Evolutionary conservation across 257 asterid species (phyloP).

Genomic region (Eucommia ulmoides): DNA sequence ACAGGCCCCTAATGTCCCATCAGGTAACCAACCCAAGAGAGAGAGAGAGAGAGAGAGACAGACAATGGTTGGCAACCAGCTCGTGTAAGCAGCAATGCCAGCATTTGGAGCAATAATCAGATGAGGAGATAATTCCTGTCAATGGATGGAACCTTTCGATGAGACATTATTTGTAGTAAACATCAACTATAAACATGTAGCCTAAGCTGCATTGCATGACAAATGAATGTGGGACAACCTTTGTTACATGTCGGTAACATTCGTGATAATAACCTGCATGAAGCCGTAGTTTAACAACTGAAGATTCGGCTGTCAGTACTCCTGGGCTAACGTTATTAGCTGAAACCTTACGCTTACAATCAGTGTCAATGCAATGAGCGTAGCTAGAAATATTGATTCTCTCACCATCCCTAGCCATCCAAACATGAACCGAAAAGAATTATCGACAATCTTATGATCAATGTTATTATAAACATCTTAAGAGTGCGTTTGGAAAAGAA

Average conservation of each 20-base stretch:
- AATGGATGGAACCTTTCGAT: constrained; percentile 2
- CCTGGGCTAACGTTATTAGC: constrained; percentile 11
- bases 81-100: constrained; percentile 78
- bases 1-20: no score
- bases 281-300: constrained; percentile 40
- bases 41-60: constrained; percentile 11
- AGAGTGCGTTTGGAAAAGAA: no score
- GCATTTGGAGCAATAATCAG: constrained; percentile 79
- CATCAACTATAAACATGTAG: background rate
- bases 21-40: background rate
- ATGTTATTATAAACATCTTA: constrained; percentile 1
- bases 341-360: constrained; percentile 52
- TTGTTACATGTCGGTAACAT: constrained; percentile 31
- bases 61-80: constrained; percentile 92
- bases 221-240: constrained; percentile 29
- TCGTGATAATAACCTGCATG: constrained; percentile 81
- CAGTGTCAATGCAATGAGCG: constrained; percentile 40
- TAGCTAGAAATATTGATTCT: constrained; percentile 33
- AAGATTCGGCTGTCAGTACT: constrained; percentile 10
- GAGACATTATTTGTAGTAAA: no score
- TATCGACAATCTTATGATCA: background rate
- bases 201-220: background rate
- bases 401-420: constrained; percentile 58
- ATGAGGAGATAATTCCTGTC: constrained; percentile 53
- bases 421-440: constrained; percentile 7